phyloP scores from a whole-genome alignment of 2,329 filamentous ascomycete genomes.

The Alternaria postmessia region DNA sequence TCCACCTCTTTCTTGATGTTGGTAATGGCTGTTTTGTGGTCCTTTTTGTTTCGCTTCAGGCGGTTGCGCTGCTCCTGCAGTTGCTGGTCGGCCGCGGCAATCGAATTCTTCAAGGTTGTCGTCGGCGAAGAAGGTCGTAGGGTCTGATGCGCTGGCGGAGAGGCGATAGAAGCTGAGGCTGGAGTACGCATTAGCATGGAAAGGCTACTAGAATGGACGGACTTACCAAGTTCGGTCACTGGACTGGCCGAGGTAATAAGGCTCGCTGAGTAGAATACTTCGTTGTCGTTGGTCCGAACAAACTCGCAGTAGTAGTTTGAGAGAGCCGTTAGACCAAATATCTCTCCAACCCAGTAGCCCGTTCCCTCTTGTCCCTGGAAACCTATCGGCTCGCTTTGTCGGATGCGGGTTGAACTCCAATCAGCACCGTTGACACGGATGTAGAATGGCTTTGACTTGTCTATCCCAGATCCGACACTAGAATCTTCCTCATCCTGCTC shows the following conservation, averaged over 20 bases:
- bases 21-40: conserved; percentile 75
- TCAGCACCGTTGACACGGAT: conserved; percentile 80
- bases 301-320: conserved; percentile 84
- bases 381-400: conserved; percentile 57
- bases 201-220: conserved; percentile 3
- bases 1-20: conserved; percentile 77
- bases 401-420: conserved; percentile 81
- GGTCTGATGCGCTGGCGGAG: conserved; percentile 65
- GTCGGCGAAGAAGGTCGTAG: conserved; percentile 78
- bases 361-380: conserved; percentile 55
- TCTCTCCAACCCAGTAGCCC: conserved; percentile 73
- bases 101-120: conserved; percentile 79
- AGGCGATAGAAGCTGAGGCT: conserved; percentile 40
- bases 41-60: conserved; percentile 75
- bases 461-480: conserved; percentile 61
- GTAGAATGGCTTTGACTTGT: conserved; percentile 77
- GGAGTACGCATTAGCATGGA: conserved; percentile 17
- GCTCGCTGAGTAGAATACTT: conserved; percentile 74
- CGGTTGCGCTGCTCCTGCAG: conserved; percentile 73
- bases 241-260: conserved; percentile 71
- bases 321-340: conserved; percentile 72
- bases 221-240: conserved; percentile 65
- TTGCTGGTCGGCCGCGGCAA: conserved; percentile 74
- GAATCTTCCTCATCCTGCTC: conserved; percentile 47
- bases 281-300: conserved; percentile 70